phyloP scores from a whole-genome alignment of 2,329 filamentous ascomycete genomes.

The Myriosclerotinia curreyana region DNA sequence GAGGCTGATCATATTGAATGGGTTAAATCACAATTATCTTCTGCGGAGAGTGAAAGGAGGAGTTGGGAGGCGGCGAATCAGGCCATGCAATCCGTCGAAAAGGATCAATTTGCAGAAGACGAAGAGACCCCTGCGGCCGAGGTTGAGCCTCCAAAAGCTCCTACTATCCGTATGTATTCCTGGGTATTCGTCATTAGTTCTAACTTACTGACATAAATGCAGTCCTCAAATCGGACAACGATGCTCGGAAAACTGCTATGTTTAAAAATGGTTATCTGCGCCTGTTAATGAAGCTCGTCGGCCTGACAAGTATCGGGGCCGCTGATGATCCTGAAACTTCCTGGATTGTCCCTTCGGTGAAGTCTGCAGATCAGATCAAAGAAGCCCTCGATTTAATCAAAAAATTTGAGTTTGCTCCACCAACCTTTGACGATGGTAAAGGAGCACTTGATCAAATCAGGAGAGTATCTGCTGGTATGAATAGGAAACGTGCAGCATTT shows the following conservation, averaged over 20 bases:
- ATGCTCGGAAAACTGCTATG: slow-evolving; percentile 67
- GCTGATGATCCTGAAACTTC: slow-evolving; percentile 68
- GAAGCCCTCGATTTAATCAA: slow-evolving; percentile 70
- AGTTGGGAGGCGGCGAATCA: slow-evolving; percentile 73
- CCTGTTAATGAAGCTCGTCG: slow-evolving; percentile 74
- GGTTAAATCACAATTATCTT: slow-evolving; percentile 69
- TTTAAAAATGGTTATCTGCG: slow-evolving; percentile 88
- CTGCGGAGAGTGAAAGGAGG: slow-evolving; percentile 68
- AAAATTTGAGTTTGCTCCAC: slow-evolving; percentile 74
- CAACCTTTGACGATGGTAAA: slow-evolving; percentile 68
- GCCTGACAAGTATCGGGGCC: slow-evolving; percentile 58
- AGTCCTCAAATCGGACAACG: slow-evolving; percentile 52
- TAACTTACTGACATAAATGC: slow-evolving; percentile 28
- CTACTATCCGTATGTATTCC: slow-evolving; percentile 52
- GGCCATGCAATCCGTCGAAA: slow-evolving; percentile 50
- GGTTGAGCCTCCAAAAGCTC: slow-evolving; percentile 43
- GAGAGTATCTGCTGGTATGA: slow-evolving; percentile 54
- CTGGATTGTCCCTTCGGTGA: slow-evolving; percentile 71
- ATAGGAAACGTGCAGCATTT: slow-evolving; percentile 57
- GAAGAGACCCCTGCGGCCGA: slow-evolving; percentile 37
- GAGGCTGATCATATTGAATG: slow-evolving; percentile 75
- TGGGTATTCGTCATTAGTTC: neutral
- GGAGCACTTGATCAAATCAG: slow-evolving; percentile 74
- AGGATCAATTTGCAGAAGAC: slow-evolving; percentile 41
- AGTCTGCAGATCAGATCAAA: slow-evolving; percentile 63